These are phyloP conservation scores for Thymus mandschuricus DNA, from an alignment of 257 asterid genomes.

Conservation along the genomic window DNA sequence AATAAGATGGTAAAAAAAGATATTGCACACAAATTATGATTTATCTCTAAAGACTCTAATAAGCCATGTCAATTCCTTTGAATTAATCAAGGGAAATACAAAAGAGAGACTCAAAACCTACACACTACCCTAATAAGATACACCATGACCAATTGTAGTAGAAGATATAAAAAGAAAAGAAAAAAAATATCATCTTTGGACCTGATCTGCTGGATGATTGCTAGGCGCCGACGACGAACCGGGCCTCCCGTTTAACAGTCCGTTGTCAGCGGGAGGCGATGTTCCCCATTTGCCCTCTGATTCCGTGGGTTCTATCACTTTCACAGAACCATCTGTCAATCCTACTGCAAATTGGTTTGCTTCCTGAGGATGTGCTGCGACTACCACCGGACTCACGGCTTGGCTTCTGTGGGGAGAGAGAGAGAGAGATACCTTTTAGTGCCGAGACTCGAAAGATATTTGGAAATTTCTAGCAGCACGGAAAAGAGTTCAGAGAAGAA, in stretches of 20 bases:
- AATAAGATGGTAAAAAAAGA: slow-evolving; percentile 17
- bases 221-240: slow-evolving; percentile 69
- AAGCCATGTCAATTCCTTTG: slow-evolving; percentile 23
- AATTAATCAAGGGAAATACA: slow-evolving; percentile 26
- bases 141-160: slow-evolving; percentile 40
- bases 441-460: neutral
- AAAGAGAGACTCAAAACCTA: slow-evolving; percentile 45
- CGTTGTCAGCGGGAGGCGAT: slow-evolving; percentile 73
- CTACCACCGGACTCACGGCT: slow-evolving; percentile 63
- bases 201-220: slow-evolving; percentile 78
- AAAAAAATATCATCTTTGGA: slow-evolving; percentile 58
- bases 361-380: slow-evolving; percentile 91
- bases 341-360: slow-evolving; percentile 89
- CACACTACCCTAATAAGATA: slow-evolving; percentile 57
- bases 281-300: slow-evolving; percentile 83
- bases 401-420: slow-evolving; percentile 54
- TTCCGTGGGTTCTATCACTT: slow-evolving; percentile 92
- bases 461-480: neutral
- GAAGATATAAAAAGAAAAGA: neutral
- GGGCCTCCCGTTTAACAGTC: slow-evolving; percentile 59
- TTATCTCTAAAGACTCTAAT: slow-evolving; percentile 24
- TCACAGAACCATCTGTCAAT: slow-evolving; percentile 86
- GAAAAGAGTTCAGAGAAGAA: neutral
- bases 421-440: neutral
- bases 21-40: slow-evolving; percentile 30